Evolutionary conservation across 2,329 filamentous ascomycete species (phyloP).

Genomic region (Trichoderma simmonsii): DNA sequence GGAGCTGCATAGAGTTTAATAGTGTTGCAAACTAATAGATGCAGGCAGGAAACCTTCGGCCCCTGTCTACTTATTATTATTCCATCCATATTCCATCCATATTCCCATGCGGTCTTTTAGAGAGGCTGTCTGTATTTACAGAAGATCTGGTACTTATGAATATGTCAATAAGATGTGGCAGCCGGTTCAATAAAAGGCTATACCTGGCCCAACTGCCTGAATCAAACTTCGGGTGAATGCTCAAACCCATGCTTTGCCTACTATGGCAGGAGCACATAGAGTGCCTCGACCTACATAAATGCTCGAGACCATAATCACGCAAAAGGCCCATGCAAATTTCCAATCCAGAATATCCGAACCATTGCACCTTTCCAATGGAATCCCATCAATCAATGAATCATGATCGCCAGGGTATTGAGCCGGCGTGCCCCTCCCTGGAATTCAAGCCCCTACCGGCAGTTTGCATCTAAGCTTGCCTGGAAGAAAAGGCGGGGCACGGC

Average conservation of each 20-base stretch:
- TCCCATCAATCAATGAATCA: background rate
- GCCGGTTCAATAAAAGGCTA: background rate
- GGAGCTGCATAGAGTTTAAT: background rate
- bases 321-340: background rate
- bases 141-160: background rate
- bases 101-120: background rate
- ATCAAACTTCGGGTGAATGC: background rate
- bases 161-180: background rate
- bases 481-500: conserved; percentile 8
- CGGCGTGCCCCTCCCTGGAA: conserved; percentile 10
- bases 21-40: background rate
- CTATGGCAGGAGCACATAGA: background rate
- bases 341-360: background rate
- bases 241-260: background rate
- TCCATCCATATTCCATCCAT: too few species aligned
- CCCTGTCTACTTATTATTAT: background rate
- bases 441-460: background rate
- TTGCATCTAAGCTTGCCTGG: background rate
- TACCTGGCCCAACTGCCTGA: background rate
- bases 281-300: background rate
- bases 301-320: background rate
- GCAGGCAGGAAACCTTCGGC: background rate
- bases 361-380: background rate
- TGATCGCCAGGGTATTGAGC: background rate
- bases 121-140: background rate